These are phyloP conservation scores for Giardia duodenalis DNA, from an alignment of 208 protist genomes.

Conservation along the genomic window DNA sequence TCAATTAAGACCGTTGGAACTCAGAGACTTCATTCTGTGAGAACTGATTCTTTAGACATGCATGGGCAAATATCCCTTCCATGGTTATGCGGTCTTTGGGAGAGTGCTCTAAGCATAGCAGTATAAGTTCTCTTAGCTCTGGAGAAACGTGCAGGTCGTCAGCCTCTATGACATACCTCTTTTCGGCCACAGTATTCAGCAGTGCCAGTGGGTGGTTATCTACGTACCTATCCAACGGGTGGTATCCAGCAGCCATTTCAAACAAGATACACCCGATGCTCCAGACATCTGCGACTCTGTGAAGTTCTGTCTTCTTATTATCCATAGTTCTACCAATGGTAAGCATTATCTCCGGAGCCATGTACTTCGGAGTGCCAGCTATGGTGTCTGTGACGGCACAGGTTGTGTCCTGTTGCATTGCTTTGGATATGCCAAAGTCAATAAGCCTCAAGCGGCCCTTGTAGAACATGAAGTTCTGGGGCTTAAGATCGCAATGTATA, in stretches of 20 bases:
- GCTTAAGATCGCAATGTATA: constrained; percentile 25
- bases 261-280: not conserved
- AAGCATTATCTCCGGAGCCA: constrained; percentile 6
- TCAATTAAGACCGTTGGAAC: not conserved
- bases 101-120: not conserved
- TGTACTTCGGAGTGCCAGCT: not conserved
- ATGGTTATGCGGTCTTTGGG: not conserved
- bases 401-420: not conserved
- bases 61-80: not conserved
- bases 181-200: not conserved
- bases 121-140: not conserved
- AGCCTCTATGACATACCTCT: not conserved
- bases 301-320: not conserved
- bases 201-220: not conserved
- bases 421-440: constrained; percentile 22
- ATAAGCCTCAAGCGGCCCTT: not conserved
- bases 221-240: not conserved
- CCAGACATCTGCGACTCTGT: constrained; percentile 23
- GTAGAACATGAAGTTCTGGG: constrained; percentile 25
- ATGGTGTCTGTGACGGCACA: not conserved
- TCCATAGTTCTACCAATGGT: not conserved
- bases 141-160: not conserved
- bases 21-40: not conserved
- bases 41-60: not conserved
- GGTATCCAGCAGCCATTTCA: not conserved